A percentile compares a stretch with the other conserved stretches of the same genome.
Evolutionary conservation across 1,284 basidiomycete genomes (phyloP).

Genomic region (Cryptococcus hybrid): DNA sequence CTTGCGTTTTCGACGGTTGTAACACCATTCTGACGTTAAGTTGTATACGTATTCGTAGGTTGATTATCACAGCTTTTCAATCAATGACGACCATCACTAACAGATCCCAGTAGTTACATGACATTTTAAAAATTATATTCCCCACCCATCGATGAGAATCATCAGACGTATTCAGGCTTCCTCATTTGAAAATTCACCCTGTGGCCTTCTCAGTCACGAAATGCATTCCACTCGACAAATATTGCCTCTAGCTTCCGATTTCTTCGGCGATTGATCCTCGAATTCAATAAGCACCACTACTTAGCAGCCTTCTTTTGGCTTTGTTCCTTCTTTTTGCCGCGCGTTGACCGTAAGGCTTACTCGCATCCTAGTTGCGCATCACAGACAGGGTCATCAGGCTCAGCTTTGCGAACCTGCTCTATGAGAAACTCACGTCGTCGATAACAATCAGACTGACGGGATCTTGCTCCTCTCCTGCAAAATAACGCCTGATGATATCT

Average conservation of each 20-base stretch:
- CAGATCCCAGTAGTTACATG: too few relatives aligned
- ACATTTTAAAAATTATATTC: too few relatives aligned
- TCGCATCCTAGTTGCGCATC: constrained; percentile 39
- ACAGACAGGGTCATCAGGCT: neutral
- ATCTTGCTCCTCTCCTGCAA: constrained; percentile 65
- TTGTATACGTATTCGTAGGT: too few relatives aligned
- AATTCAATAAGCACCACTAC: neutral
- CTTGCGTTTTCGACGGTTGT: neutral
- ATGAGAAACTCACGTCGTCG: constrained; percentile 42
- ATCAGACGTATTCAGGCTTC: too few relatives aligned
- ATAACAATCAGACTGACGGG: constrained; percentile 79
- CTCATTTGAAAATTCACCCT: too few relatives aligned
- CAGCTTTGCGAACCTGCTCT: neutral
- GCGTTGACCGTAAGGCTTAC: constrained; percentile 47
- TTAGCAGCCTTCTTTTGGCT: constrained; percentile 12
- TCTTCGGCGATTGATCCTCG: neutral
- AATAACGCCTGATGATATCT: constrained; percentile 77
- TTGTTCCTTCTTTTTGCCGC: constrained; percentile 16
- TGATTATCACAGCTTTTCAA: too few relatives aligned
- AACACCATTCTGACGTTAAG: neutral
- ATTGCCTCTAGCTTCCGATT: too few relatives aligned
- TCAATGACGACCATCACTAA: too few relatives aligned
- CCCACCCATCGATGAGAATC: too few relatives aligned
- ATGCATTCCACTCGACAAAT: too few relatives aligned
- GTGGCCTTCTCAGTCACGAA: too few relatives aligned